Evolutionary conservation across 1,284 basidiomycete genomes (phyloP).

Genomic region (Pseudozyma sp.): DNA sequence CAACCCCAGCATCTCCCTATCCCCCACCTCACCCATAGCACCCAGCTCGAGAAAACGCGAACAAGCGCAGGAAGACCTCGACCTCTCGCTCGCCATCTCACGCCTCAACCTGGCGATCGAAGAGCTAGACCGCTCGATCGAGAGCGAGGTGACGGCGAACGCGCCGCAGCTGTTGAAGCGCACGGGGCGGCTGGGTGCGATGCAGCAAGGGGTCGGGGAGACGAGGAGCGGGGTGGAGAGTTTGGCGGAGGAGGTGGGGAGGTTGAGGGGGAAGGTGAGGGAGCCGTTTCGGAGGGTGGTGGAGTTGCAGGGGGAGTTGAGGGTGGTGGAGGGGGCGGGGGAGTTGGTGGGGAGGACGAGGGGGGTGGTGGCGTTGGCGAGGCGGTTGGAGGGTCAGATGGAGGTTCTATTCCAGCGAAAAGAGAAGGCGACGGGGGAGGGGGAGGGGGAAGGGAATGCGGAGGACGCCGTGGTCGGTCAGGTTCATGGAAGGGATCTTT

Average conservation of each 20-base stretch:
- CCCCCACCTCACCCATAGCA: background rate
- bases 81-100: slow-evolving; percentile 47
- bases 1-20: slow-evolving; percentile 12
- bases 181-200: slow-evolving; percentile 12
- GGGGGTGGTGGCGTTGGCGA: slow-evolving; percentile 33
- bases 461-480: slow-evolving; percentile 49
- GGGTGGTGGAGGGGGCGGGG: slow-evolving; percentile 19
- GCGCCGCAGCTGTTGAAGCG: slow-evolving; percentile 26
- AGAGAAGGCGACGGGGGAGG: background rate
- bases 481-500: slow-evolving; percentile 45
- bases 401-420: slow-evolving; percentile 28
- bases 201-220: slow-evolving; percentile 16
- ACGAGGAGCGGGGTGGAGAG: slow-evolving; percentile 11
- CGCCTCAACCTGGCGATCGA: slow-evolving; percentile 53
- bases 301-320: slow-evolving; percentile 20
- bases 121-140: slow-evolving; percentile 40
- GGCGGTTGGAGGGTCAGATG: slow-evolving; percentile 54
- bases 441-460: slow-evolving; percentile 4
- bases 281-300: slow-evolving; percentile 24
- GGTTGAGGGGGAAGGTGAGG: slow-evolving; percentile 20
- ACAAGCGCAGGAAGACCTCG: slow-evolving; percentile 36
- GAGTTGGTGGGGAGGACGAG: slow-evolving; percentile 30
- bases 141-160: slow-evolving; percentile 28
- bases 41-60: slow-evolving; percentile 11
- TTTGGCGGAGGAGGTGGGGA: slow-evolving; percentile 24